Evolutionary conservation across 371 early-diverging fungal species (phyloP).

Genomic region (Mortierella sp.): DNA sequence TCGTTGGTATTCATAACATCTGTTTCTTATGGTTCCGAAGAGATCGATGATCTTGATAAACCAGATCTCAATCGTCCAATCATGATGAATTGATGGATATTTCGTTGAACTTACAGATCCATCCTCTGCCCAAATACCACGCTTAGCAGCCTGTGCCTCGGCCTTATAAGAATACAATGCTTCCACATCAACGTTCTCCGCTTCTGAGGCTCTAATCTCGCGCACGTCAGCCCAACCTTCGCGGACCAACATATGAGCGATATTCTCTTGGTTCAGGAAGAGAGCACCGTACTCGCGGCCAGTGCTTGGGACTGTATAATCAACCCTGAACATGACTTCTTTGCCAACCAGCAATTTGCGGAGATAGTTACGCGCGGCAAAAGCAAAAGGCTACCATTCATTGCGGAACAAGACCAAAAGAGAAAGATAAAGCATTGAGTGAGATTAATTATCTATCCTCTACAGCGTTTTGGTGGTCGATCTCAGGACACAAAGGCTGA

Average conservation of each 20-base stretch:
- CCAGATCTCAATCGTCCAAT: too few relatives aligned
- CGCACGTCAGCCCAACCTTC: constrained; percentile 91
- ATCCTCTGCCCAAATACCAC: constrained; percentile 84
- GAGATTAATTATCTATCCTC: not conserved
- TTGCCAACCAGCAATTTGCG: constrained; percentile 91
- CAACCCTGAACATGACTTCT: constrained; percentile 86
- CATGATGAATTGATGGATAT: not conserved
- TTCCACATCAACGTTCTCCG: constrained; percentile 68
- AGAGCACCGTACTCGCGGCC: constrained; percentile 82
- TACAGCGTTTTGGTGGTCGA: not conserved
- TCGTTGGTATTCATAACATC: not conserved
- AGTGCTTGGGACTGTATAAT: constrained; percentile 75
- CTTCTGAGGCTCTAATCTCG: constrained; percentile 62
- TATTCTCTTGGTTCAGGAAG: constrained; percentile 74
- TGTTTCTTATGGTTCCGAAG: too few relatives aligned
- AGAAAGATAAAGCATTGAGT: not conserved
- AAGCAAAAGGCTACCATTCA: constrained; percentile 79
- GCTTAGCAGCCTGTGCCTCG: constrained; percentile 75
- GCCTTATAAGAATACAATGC: constrained; percentile 76
- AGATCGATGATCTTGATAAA: too few relatives aligned
- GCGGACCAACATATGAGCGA: constrained; percentile 79
- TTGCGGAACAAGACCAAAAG: not conserved
- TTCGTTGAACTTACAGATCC: constrained; percentile 57
- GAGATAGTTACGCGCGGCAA: constrained; percentile 89
- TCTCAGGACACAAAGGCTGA: not conserved